Percentiles rank a stretch among this genome's conserved stretches.
phyloP scores from a whole-genome alignment of 1,284 basidiomycete species.

The Peniophora sp. region DNA sequence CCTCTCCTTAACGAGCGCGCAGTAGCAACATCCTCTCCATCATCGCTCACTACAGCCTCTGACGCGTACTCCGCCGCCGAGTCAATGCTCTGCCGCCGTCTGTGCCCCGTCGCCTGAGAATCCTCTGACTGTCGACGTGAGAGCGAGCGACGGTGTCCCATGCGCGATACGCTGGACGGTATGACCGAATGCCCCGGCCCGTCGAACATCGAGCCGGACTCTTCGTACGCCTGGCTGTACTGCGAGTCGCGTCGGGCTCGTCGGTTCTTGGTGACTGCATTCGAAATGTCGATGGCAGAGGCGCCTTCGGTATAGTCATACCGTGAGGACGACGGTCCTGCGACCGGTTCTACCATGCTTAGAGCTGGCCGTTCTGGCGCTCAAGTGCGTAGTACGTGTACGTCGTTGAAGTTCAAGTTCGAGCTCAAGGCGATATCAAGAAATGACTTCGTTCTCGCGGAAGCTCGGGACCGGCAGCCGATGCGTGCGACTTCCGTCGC shows the following conservation, averaged over 20 bases:
- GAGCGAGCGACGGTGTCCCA: slow-evolving; percentile 45
- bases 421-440: no score
- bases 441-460: no score
- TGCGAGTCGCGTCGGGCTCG: slow-evolving; percentile 60
- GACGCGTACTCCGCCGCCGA: not conserved
- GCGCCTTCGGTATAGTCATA: slow-evolving; percentile 81
- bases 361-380: no score
- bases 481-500: no score
- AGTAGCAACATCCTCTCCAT: slow-evolving; percentile 12
- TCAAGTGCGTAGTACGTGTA: no score
- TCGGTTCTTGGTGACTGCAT: slow-evolving; percentile 41
- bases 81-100: slow-evolving; percentile 19
- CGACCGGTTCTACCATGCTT: not conserved
- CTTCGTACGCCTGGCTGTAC: slow-evolving; percentile 48
- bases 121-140: slow-evolving; percentile 48
- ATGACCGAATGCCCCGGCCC: slow-evolving; percentile 65
- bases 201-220: slow-evolving; percentile 63
- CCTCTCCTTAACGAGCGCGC: slow-evolving; percentile 11
- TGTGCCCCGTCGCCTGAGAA: slow-evolving; percentile 17
- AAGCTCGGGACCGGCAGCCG: no score
- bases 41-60: slow-evolving; percentile 14
- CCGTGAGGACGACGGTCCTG: slow-evolving; percentile 8
- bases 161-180: slow-evolving; percentile 70
- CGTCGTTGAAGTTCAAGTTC: no score
- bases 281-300: slow-evolving; percentile 61